Evolutionary conservation across 2,329 filamentous ascomycete species (phyloP).

Genomic region (Ceratocystis cubensis): DNA sequence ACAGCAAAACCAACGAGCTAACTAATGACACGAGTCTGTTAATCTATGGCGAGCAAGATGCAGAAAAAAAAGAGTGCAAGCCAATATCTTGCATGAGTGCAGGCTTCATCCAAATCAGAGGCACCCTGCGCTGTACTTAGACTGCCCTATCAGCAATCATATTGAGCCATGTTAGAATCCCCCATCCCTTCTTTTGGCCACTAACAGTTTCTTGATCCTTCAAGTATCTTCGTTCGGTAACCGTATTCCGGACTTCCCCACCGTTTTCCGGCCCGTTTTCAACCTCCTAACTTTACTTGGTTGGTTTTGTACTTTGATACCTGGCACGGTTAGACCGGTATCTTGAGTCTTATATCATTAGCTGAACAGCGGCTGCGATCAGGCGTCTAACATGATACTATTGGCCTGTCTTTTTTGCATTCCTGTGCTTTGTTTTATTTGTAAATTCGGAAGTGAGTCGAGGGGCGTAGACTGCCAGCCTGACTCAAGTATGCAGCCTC

Average conservation of each 20-base stretch:
- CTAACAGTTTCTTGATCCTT: neutral
- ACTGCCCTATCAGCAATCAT: too few species aligned
- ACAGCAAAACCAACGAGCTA: neutral
- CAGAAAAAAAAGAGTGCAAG: neutral
- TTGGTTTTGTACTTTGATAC: neutral
- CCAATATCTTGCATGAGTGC: too few species aligned
- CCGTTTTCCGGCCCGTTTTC: neutral
- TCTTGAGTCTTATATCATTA: neutral
- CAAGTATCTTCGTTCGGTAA: neutral
- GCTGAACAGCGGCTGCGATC: neutral
- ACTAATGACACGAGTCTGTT: neutral
- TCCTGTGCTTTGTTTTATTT: neutral
- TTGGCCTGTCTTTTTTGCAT: neutral
- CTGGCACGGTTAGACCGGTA: too few species aligned
- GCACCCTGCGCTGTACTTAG: too few species aligned
- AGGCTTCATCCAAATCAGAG: too few species aligned
- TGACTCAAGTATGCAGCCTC: neutral
- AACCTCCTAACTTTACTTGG: neutral
- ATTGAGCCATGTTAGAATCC: neutral
- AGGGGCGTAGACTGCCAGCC: neutral
- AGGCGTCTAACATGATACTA: neutral
- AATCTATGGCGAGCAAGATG: neutral
- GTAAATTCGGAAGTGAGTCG: neutral
- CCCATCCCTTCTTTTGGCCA: neutral
- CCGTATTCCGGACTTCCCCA: constrained; percentile 9